Evolutionary conservation across 116 monocot species (phyloP), one percentile per base, ranked within the genome.

Genomic region (Trichopus zeylanicus): DNA sequence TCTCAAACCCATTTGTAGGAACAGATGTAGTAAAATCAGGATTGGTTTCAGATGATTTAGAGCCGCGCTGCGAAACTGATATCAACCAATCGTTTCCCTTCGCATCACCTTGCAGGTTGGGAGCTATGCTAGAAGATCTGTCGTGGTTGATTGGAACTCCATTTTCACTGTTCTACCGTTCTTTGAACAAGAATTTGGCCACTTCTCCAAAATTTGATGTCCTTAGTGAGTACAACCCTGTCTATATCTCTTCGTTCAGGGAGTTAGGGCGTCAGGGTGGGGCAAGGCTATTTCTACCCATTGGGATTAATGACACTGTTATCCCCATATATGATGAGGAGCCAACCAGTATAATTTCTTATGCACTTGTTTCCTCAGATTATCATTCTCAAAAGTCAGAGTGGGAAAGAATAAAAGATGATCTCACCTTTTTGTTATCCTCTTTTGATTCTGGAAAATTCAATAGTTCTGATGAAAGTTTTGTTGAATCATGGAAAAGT

Each of bases 241-340:
- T 75, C 0, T 81, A 78, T 67, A 24, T 84, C 64, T 55, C 75
- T 27, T 70, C 65, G 13, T 79, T 87, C 23, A 30, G 65, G 31
- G 84, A 83, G 51, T 74, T 90, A 31, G 68, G 69, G 37, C 71
- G 31, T 60, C 67, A 76, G 27, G 58, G 55, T 48, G 76, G 86
- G 30, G 67, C 70, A 29, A 80, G 76, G 67, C 47, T 77, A 38
- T 75, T 89, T 63, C 70, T 95, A 55, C 81, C 90, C 42, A 22
- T 73, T 53, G 87, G 97, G 20, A 60, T 78, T 38, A 78, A 80
- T 75, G 81, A 81, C 38, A 77, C 55, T 29, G 84, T 87, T 29
- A 63, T 90, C 51, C 79, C 87, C 15, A 56, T 97, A 35, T 87
- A 80, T 75, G 97, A 90, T 68, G 97, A 91, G 64, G 97, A 97